Evolutionary conservation across 352 stramenopile species (phyloP), one percentile per base, ranked within the genome.

Genomic region (Halophytophthora polymorphica): DNA sequence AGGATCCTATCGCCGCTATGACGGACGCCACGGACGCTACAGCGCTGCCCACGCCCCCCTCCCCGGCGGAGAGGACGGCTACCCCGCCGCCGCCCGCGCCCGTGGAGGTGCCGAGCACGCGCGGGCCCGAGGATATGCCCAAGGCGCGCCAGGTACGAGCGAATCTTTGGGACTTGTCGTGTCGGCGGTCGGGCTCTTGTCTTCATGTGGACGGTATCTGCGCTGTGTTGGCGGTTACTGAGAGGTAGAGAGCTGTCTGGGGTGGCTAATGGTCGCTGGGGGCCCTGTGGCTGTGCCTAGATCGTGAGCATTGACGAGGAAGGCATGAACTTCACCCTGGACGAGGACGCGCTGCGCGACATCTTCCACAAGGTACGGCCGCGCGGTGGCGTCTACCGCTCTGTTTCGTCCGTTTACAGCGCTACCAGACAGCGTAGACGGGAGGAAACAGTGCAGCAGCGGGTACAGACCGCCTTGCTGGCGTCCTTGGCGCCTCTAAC

Each of bases 291-390:
- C 17, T 31, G 11, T 37, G 37, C 38, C n/a, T n/a, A 88, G 75
- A 93, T 95, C 53, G 83, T 95, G 54, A 89, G 74, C 58, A 95
- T 95, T 46, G 88, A 95, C 46, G 82, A 91, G 0, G 80, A 93
- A 71, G 82, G 81, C 60, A 93, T 77, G 23, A 93, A 89, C 61
- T 95, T 95, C 69, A 69, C 80, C 53, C 67, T 93, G 31, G 75
- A 93, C 53, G 81, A 89, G 47, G 45, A 66, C 28, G 81, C 74
- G 42, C 73, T 93, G 34, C 66, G 78, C 34, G 56, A 70, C 25
- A 93, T 93, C 56, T 90, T 88, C 46, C 68, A 75, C 52, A 75
- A 82, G 49, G 75, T 83, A 51, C 19, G 25, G 2, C 38, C 3
- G 14, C 23, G 31, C 14, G 11, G 3, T 14, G 25, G 28, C 23